Conservation (phyloP, 208 protist species). For the Acanthamoeba lugdunensis region DNA sequence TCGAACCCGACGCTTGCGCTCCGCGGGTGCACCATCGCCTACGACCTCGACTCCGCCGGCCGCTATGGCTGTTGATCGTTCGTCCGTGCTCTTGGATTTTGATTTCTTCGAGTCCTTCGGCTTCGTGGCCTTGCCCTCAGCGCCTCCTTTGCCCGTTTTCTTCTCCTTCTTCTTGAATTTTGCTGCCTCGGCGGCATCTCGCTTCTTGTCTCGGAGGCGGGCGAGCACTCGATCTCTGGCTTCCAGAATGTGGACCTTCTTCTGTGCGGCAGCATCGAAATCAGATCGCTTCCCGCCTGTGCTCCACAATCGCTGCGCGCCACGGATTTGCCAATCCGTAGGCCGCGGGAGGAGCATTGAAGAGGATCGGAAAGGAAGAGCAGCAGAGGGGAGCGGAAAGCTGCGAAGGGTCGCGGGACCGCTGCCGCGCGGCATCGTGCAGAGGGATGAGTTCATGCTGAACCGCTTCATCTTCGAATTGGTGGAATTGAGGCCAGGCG, state of each 20-base stretch:
- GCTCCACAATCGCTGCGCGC: no score
- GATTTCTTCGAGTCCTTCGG: neutral
- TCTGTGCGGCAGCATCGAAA: neutral
- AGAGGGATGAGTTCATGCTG: no score
- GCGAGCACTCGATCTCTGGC: neutral
- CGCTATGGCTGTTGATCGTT: no score
- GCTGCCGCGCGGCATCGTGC: no score
- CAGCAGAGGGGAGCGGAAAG: no score
- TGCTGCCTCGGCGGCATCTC: neutral
- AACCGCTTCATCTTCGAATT: no score
- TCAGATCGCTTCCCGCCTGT: no score
- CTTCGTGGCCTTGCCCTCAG: neutral
- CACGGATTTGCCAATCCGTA: no score
- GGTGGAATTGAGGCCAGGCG: no score
- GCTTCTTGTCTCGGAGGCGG: slow-evolving; percentile 33
- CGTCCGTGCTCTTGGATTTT: neutral
- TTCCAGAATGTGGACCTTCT: slow-evolving; percentile 42
- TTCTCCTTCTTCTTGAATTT: neutral
- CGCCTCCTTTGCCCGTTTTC: neutral
- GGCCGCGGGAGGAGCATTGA: no score
- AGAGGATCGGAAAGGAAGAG: no score
- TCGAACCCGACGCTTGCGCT: neutral
- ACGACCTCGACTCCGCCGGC: slow-evolving; percentile 9
- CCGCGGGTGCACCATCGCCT: neutral
- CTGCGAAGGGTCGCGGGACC: no score